These are phyloP conservation scores for Aspergillus carlsbadensis DNA, from an alignment of 495 filamentous ascomycete genomes.

Conservation along the genomic window DNA sequence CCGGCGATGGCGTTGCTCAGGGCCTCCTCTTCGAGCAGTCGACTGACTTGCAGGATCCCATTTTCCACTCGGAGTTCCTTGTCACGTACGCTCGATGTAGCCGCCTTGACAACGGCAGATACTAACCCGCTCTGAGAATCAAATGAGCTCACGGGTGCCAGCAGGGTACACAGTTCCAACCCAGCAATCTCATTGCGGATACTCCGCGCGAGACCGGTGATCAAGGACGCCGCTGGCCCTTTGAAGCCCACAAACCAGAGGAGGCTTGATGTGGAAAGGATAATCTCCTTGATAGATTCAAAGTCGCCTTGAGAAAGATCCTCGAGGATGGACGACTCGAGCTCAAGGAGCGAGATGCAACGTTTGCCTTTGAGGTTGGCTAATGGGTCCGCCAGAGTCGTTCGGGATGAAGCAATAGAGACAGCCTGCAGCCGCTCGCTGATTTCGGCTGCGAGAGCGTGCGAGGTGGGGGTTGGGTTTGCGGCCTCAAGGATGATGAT, in stretches of 20 bases:
- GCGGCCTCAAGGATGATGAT: neutral
- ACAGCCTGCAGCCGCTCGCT: neutral
- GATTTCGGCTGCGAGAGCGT: neutral
- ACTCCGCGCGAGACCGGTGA: neutral
- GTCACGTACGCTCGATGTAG: neutral
- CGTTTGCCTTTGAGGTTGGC: neutral
- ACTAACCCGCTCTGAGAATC: neutral
- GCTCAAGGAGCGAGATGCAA: constrained; percentile 3
- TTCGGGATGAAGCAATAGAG: neutral
- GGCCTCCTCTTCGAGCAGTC: neutral
- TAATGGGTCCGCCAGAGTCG: neutral
- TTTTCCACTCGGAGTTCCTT: neutral
- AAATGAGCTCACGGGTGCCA: neutral
- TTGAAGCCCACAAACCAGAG: neutral
- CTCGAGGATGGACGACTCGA: neutral
- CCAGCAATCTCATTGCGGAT: neutral
- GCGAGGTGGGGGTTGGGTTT: neutral
- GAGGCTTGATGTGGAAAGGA: neutral
- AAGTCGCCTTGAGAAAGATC: neutral
- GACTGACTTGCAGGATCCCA: neutral
- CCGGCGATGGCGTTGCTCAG: neutral
- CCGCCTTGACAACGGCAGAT: neutral
- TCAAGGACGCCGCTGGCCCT: neutral
- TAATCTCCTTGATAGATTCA: neutral
- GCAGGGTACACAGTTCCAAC: neutral